A percentile compares a stretch with the other conserved stretches of the same genome.
Conservation (phyloP, 176 grass and related monocot genomes). For the Phragmites australis region DNA sequence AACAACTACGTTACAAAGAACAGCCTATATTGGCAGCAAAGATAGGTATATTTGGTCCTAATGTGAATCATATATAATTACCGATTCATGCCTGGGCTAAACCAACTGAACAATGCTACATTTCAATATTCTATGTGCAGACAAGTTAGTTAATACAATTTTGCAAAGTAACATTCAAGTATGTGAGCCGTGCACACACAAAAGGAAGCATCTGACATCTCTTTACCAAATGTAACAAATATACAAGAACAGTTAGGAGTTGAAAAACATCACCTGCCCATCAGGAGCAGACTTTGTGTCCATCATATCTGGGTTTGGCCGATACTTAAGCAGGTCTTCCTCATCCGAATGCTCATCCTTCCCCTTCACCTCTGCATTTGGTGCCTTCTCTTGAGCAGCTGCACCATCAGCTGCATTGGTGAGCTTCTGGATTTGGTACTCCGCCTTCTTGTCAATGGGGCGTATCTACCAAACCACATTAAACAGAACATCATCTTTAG, state of each 20-base stretch:
- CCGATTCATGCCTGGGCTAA: background rate
- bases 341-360: conserved; percentile 45
- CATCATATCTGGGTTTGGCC: conserved; percentile 76
- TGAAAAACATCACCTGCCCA: conserved; percentile 34
- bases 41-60: background rate
- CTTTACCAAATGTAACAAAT: background rate
- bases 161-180: background rate
- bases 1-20: background rate
- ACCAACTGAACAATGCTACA: background rate
- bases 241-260: background rate
- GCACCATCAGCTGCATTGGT: conserved; percentile 56
- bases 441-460: conserved; percentile 87
- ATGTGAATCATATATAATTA: background rate
- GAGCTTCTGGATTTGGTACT: conserved; percentile 91
- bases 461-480: conserved; percentile 56
- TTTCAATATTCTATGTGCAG: background rate
- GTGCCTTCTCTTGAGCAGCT: conserved; percentile 37
- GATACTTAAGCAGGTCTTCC: conserved; percentile 62
- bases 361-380: conserved; percentile 36
- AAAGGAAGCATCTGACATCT: background rate
- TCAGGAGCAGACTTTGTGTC: conserved; percentile 44
- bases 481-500: conserved; percentile 1
- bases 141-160: background rate
- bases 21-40: background rate
- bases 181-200: background rate